These are phyloP conservation scores for Hericium erinaceus DNA, from an alignment of 768 basidiomycete species.

Conservation along the genomic window DNA sequence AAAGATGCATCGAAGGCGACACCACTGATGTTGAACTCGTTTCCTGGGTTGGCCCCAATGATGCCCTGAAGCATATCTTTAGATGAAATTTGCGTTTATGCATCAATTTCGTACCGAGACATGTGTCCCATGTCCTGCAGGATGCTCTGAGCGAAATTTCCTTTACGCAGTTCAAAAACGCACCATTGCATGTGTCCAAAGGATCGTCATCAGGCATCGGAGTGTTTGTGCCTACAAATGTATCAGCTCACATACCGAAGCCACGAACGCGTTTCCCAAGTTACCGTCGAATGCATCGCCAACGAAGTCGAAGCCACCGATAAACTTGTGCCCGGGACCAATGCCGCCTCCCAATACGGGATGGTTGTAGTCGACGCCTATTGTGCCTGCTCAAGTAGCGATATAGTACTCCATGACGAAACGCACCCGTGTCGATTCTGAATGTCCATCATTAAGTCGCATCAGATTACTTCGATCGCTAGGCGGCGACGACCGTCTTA, in stretches of 20 bases:
- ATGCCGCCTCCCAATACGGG: slow-evolving; percentile 45
- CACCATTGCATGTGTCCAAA: slow-evolving; percentile 40
- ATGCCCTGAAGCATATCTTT: slow-evolving; percentile 31
- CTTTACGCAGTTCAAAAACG: not conserved
- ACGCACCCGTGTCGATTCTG: slow-evolving; percentile 35
- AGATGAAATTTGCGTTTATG: too few relatives aligned
- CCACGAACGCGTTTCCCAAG: too few relatives aligned
- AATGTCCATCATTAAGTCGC: not conserved
- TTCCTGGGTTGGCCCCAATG: slow-evolving; percentile 51
- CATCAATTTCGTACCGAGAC: slow-evolving; percentile 30
- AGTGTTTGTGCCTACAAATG: slow-evolving; percentile 29
- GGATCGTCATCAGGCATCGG: slow-evolving; percentile 45
- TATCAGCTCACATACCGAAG: not conserved
- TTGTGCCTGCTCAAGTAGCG: not conserved
- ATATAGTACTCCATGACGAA: not conserved
- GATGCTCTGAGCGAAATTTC: not conserved
- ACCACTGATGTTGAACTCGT: slow-evolving; percentile 58
- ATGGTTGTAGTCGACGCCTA: slow-evolving; percentile 48
- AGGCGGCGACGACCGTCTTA: slow-evolving; percentile 18
- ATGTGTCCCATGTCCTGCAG: slow-evolving; percentile 42
- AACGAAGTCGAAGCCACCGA: slow-evolving; percentile 50
- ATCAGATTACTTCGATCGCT: too few relatives aligned
- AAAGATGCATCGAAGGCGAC: slow-evolving; percentile 56
- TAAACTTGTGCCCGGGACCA: slow-evolving; percentile 42
- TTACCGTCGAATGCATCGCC: slow-evolving; percentile 43